phyloP scores from a whole-genome alignment of 139 green algal genomes.

The Auxenochlorella protothecoides region DNA sequence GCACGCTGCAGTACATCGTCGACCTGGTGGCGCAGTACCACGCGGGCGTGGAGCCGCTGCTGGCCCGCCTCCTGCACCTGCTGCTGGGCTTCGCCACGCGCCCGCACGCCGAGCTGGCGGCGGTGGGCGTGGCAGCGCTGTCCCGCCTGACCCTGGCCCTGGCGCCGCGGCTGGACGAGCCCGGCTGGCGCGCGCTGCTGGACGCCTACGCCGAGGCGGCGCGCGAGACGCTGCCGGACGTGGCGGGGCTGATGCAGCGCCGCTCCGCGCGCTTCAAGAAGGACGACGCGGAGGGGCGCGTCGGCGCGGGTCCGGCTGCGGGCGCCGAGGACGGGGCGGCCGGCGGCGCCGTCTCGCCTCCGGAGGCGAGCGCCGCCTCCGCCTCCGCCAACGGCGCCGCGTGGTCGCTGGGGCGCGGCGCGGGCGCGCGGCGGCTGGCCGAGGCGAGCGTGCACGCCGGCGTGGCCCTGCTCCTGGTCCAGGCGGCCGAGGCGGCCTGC shows the following conservation, averaged over 20 bases:
- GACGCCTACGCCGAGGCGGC: constrained; percentile 30
- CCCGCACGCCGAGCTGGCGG: constrained; percentile 76
- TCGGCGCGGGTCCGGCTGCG: neutral
- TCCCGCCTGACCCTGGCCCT: constrained; percentile 54
- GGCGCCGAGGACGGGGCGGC: neutral
- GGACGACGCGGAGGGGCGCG: neutral
- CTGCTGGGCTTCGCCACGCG: constrained; percentile 71
- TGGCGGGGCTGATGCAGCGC: constrained; percentile 22
- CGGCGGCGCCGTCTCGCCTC: neutral
- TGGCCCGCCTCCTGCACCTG: constrained; percentile 65
- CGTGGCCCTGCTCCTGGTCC: constrained; percentile 86
- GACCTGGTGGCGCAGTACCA: constrained; percentile 88
- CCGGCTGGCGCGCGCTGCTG: constrained; percentile 47
- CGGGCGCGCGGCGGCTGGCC: constrained; percentile 64
- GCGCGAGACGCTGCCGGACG: constrained; percentile 43
- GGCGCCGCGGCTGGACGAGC: constrained; percentile 31
- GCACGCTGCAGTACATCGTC: constrained; percentile 89
- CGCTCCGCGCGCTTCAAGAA: constrained; percentile 7
- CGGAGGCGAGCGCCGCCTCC: no score
- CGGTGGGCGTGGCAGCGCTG: constrained; percentile 81
- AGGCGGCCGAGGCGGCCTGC: constrained; percentile 21
- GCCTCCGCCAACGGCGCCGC: neutral
- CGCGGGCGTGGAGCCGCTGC: constrained; percentile 37
- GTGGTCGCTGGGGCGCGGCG: constrained; percentile 50
- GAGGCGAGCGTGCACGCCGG: constrained; percentile 56